These are phyloP conservation scores for Kentomonas sorsogonicus DNA, from an alignment of 208 protist species.

Conservation along the genomic window DNA sequence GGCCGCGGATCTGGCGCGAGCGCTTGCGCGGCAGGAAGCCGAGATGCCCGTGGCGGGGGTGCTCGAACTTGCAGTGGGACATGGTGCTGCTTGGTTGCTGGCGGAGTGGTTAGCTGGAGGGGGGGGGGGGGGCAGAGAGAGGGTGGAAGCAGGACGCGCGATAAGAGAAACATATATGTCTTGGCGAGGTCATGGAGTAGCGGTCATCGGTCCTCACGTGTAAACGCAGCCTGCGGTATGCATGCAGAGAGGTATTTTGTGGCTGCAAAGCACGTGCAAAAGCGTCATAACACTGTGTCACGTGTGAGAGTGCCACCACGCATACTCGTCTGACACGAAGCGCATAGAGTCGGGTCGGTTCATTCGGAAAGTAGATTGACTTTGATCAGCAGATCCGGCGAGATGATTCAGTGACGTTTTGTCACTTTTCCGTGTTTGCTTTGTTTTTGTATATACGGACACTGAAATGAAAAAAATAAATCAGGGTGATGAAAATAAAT, in stretches of 20 bases:
- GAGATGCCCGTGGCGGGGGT: conserved; percentile 97
- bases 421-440: no score
- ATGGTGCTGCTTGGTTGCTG: conserved; percentile 16
- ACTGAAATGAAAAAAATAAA: background rate
- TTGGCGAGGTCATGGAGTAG: no score
- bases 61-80: conserved; percentile 97
- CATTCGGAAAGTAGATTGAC: no score
- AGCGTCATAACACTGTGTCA: background rate
- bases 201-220: no score
- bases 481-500: background rate
- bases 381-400: no score
- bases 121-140: background rate
- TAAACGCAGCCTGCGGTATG: no score
- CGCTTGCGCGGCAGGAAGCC: conserved; percentile 98
- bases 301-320: background rate
- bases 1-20: conserved; percentile 88
- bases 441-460: background rate
- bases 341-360: no score
- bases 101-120: conserved; percentile 4
- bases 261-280: background rate
- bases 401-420: no score
- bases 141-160: no score
- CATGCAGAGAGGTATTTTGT: no score
- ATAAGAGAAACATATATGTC: conserved; percentile 3
- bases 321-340: no score